Conservation (phyloP, 2,329 filamentous ascomycete species). For the Leptographium procerum region DNA sequence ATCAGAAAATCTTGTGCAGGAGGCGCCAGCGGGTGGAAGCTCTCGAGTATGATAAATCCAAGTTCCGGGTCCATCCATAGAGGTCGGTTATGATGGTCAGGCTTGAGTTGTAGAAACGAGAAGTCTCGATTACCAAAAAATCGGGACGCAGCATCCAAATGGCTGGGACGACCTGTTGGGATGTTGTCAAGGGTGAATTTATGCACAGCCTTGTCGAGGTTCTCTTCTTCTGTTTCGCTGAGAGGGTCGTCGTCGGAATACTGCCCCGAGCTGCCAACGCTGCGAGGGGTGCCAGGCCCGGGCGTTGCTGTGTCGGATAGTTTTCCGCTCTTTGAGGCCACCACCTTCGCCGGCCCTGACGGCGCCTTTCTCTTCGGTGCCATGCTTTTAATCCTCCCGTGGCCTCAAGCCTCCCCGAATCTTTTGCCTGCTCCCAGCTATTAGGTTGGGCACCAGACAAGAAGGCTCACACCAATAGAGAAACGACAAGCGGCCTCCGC, state of each 20-base stretch:
- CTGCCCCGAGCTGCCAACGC: constrained; percentile 40
- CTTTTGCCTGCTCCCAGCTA: not conserved
- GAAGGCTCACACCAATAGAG: not conserved
- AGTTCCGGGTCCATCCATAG: constrained; percentile 86
- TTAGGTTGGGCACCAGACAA: not conserved
- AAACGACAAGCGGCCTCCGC: not conserved
- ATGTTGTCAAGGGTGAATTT: constrained; percentile 42
- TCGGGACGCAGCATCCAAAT: constrained; percentile 19
- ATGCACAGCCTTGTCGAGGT: constrained; percentile 47
- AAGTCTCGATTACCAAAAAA: constrained; percentile 48
- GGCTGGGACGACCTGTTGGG: constrained; percentile 1
- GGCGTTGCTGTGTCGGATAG: constrained; percentile 49
- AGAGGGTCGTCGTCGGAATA: constrained; percentile 39
- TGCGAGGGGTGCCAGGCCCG: constrained; percentile 47
- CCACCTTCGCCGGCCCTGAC: constrained; percentile 29
- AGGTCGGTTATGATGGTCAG: constrained; percentile 79
- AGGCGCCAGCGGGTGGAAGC: constrained; percentile 77
- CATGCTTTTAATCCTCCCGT: constrained; percentile 32
- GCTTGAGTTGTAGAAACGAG: constrained; percentile 70
- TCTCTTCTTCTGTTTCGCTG: constrained; percentile 39
- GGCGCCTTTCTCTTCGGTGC: constrained; percentile 60
- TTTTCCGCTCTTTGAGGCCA: constrained; percentile 40
- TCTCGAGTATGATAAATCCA: constrained; percentile 84
- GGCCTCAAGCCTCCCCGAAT: not conserved
- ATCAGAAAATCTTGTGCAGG: constrained; percentile 91